A percentile compares a stretch with the other conserved stretches of the same genome.
Evolutionary conservation across 192 early-diverging fungal species (phyloP).

Genomic region (Dimargaris cristalligena): DNA sequence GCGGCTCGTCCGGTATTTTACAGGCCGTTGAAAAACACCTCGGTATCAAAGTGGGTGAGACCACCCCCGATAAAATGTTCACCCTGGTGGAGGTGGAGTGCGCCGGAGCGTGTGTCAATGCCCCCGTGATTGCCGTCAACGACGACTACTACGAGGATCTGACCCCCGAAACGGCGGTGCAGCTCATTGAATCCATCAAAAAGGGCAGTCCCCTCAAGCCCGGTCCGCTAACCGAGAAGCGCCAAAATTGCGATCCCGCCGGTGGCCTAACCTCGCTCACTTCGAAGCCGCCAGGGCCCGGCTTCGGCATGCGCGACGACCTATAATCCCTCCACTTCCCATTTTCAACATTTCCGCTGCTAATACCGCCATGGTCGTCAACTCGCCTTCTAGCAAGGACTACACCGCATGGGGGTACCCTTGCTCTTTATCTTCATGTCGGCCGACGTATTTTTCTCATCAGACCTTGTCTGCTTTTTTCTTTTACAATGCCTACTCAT

Average conservation of each 20-base stretch:
- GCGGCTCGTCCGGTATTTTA: constrained; percentile 81
- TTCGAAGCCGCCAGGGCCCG: constrained; percentile 77
- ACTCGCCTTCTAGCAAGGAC: no score
- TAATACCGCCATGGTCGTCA: no score
- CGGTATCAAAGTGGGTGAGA: constrained; percentile 86
- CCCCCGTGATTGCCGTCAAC: constrained; percentile 93
- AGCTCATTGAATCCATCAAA: constrained; percentile 75
- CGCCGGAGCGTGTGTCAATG: constrained; percentile 96
- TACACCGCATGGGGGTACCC: no score
- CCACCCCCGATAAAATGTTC: constrained; percentile 83
- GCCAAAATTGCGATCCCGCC: constrained; percentile 78
- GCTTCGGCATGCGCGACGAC: constrained; percentile 66
- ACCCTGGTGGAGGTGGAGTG: constrained; percentile 99
- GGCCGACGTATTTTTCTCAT: no score
- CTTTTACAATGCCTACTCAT: no score
- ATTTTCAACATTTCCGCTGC: neutral
- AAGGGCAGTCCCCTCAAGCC: constrained; percentile 56
- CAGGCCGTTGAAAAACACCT: constrained; percentile 74
- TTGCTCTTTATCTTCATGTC: no score
- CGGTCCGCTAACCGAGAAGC: constrained; percentile 63
- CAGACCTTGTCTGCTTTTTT: no score
- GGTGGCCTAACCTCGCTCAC: constrained; percentile 68
- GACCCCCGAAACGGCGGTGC: constrained; percentile 74
- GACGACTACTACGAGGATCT: constrained; percentile 99
- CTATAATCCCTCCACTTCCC: constrained; percentile 27